phyloP scores from a whole-genome alignment of 345 rosid genomes.

The Euphorbia lathyris region DNA sequence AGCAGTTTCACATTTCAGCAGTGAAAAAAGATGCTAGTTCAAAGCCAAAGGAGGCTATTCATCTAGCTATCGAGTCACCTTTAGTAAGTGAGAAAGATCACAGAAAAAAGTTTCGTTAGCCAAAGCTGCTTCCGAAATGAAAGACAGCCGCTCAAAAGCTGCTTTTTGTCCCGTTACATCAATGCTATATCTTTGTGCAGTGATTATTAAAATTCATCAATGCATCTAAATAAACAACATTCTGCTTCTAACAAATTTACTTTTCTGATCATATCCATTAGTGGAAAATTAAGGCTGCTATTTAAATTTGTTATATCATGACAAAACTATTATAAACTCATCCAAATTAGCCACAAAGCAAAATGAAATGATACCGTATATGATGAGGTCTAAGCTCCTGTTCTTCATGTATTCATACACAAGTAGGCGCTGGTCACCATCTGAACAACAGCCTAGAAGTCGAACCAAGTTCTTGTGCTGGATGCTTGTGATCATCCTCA shows the following conservation, averaged over 20 bases:
- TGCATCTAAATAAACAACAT: neutral
- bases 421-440: constrained; percentile 55
- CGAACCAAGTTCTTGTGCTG: constrained; percentile 72
- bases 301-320: neutral
- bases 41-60: too few relatives aligned
- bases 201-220: neutral
- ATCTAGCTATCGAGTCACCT: too few relatives aligned
- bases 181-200: neutral
- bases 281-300: neutral
- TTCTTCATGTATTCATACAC: constrained; percentile 69
- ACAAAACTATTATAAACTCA: neutral
- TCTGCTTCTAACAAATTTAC: too few relatives aligned
- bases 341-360: neutral
- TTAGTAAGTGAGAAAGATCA: too few relatives aligned
- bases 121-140: too few relatives aligned
- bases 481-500: constrained; percentile 72
- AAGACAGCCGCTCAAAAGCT: too few relatives aligned
- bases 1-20: neutral
- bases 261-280: neutral
- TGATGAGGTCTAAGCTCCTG: constrained; percentile 56
- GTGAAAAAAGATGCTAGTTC: neutral
- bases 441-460: constrained; percentile 62
- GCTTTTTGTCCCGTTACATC: too few relatives aligned
- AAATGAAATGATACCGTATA: constrained; percentile 37
- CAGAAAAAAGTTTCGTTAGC: too few relatives aligned